These are phyloP conservation scores for Camellia lanceoleosa DNA, from an alignment of 148 eudicot species.

Conservation along the genomic window DNA sequence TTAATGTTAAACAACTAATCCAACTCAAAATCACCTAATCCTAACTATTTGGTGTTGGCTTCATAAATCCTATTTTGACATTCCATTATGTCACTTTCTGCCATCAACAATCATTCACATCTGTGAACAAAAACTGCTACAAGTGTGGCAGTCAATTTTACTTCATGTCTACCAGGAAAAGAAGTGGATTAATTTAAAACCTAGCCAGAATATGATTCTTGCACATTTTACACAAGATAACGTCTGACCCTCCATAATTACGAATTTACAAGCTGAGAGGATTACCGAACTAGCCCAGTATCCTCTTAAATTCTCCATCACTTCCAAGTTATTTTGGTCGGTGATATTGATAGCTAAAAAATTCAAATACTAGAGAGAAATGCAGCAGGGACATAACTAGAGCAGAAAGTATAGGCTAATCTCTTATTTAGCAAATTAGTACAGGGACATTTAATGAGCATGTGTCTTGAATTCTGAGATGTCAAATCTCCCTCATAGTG, in stretches of 20 bases:
- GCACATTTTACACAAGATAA: neutral
- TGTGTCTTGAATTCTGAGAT: neutral
- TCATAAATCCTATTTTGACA: neutral
- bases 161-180: neutral
- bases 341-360: neutral
- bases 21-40: neutral
- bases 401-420: slow-evolving; percentile 1
- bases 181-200: neutral
- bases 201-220: neutral
- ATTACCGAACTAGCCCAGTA: neutral
- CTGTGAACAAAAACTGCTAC: too few species aligned
- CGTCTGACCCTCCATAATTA: slow-evolving; percentile 10
- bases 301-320: neutral
- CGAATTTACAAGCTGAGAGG: neutral
- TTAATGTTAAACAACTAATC: neutral
- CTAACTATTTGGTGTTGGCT: neutral
- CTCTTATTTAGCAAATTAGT: neutral
- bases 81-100: too few species aligned
- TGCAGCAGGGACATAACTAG: neutral
- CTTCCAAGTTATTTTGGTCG: neutral
- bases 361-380: neutral
- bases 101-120: too few species aligned
- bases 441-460: neutral
- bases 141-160: too few species aligned
- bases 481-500: neutral